Base-by-base conservation (phyloP, 148 eudicot species). In the Rhododendron mucronatum region DNA sequence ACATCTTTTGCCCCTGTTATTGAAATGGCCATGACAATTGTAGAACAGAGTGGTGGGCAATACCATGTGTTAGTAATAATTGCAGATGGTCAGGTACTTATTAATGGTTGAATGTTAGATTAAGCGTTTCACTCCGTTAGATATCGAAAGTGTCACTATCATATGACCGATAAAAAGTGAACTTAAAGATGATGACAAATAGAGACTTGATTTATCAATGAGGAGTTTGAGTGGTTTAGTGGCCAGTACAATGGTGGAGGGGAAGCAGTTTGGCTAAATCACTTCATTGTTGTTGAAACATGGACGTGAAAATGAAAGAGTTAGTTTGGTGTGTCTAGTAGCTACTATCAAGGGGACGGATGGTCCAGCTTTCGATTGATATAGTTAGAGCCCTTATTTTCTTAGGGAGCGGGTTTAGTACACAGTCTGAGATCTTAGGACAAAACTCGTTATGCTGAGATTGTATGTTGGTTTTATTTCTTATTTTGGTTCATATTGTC, bases 1-100 rank as follows among this genome's bases (percentile, higher is more conserved):
- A 97, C 99, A 53, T 97, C 99, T 69, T 97, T 97, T 91, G 96
- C 98, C 73, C 99, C 99, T 35, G 82, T 95, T 51, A 94, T 97
- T 85, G 98, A 97, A 90, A 93, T 88, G 95, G 99, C 99, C 83
- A 93, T 86, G 93, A 97, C 98, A 33, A 94, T 95, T 83, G 98
- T 95, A 80, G 98, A 97, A 89, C 91, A 93, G 87, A 97, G 95
- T 91, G 95, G 95, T 65, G 99, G 99, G 39, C 99, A 97, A 85
- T 97, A 97, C 87, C 99, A 97, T 89, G 99, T 97, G 83, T 83
- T 97, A 53, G 63, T 97, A 37, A 93, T 97, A 35, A 95, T 97
- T 89, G 99, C 99, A 48, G 99, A 97, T 91, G 99, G 99, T 23
- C 99, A 96, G 98, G 99, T 95, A 91, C 65, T 23, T 82, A 35